Evolutionary conservation across 176 grass and related monocot species (phyloP).

Genomic region (Elymus sibiricus): DNA sequence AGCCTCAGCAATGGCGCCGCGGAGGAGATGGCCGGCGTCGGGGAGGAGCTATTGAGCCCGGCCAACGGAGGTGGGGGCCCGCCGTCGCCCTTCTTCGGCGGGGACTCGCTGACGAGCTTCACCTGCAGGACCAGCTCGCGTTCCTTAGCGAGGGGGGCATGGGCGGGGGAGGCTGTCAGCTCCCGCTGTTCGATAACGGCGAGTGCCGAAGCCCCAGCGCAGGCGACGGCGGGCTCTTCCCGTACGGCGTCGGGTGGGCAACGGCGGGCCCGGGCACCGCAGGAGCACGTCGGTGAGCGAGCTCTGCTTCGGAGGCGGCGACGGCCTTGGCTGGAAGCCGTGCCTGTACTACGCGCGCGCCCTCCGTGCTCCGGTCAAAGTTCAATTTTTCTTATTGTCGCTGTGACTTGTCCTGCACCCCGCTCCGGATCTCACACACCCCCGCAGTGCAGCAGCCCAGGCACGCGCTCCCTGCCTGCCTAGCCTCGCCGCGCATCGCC

Average conservation of each 20-base stretch:
- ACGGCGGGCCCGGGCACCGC: constrained; percentile 54
- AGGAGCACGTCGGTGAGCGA: constrained; percentile 80
- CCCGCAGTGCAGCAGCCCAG: too few relatives aligned
- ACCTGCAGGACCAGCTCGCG: constrained; percentile 82
- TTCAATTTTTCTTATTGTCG: too few relatives aligned
- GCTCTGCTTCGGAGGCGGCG: constrained; percentile 56
- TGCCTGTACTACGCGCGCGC: constrained; percentile 92
- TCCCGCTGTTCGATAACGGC: constrained; percentile 27
- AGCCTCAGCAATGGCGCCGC: constrained; percentile 38
- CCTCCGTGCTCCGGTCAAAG: too few relatives aligned
- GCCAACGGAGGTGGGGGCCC: constrained; percentile 8
- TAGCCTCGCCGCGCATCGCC: too few relatives aligned
- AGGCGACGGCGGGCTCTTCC: constrained; percentile 22
- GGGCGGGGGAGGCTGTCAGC: constrained; percentile 23
- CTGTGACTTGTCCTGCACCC: too few relatives aligned
- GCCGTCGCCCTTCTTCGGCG: constrained; percentile 47
- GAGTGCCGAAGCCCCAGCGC: constrained; percentile 44
- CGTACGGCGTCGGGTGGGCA: constrained; percentile 31
- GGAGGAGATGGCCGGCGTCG: constrained; percentile 35
- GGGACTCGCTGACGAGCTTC: constrained; percentile 57
- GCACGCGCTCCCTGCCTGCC: too few relatives aligned
- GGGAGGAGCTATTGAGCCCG: constrained; percentile 63
- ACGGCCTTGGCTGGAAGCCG: constrained; percentile 70
- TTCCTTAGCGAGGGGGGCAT: constrained; percentile 49
- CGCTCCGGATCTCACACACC: too few relatives aligned